Conservation (phyloP, 202 grass and related monocot genomes). For the Carex arenaria region DNA sequence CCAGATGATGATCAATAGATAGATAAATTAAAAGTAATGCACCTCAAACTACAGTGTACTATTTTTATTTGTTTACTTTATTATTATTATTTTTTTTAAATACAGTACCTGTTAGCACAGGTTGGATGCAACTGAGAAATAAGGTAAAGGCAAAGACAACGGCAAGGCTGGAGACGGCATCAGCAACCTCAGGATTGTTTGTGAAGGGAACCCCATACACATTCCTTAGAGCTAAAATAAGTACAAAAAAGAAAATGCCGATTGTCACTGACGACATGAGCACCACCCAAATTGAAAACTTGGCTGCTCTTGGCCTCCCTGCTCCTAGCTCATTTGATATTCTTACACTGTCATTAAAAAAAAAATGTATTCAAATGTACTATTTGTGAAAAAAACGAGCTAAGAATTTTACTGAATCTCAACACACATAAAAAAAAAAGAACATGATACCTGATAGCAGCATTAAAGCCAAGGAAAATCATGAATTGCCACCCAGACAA, state of each 20-base stretch:
- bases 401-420: neutral
- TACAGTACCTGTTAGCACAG: conserved; percentile 46
- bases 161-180: conserved; percentile 47
- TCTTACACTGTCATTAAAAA: conserved; percentile 35
- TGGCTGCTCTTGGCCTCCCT: conserved; percentile 49
- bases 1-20: neutral
- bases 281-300: conserved; percentile 55
- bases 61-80: neutral
- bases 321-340: conserved; percentile 87
- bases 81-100: neutral
- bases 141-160: conserved; percentile 54
- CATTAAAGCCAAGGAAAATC: conserved; percentile 84
- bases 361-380: neutral
- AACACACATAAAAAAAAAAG: neutral
- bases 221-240: conserved; percentile 41
- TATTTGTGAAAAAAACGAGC: neutral
- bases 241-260: conserved; percentile 40
- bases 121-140: conserved; percentile 69
- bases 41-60: neutral
- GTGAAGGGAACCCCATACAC: conserved; percentile 70
- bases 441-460: conserved; percentile 50
- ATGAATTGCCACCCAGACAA: conserved; percentile 71
- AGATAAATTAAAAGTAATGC: neutral
- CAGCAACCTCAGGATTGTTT: conserved; percentile 50
- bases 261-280: conserved; percentile 53